Evolutionary conservation across 2,329 filamentous ascomycete genomes (phyloP).

Genomic region (Calonectria pauciramosa): DNA sequence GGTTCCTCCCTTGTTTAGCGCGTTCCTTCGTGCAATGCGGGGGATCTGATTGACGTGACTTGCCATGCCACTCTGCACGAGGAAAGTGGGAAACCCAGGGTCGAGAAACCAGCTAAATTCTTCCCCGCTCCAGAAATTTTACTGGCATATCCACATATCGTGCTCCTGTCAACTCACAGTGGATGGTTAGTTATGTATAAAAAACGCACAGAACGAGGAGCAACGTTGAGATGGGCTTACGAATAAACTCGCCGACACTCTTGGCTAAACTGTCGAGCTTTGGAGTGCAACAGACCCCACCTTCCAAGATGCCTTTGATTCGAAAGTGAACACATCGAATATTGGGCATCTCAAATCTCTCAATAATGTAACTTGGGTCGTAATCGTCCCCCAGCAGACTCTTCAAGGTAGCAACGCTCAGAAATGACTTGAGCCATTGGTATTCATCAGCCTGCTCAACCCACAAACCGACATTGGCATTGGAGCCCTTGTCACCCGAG

Average conservation of each 20-base stretch:
- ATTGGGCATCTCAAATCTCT: background rate
- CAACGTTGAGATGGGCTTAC: background rate
- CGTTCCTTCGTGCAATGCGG: background rate
- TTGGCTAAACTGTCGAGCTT: background rate
- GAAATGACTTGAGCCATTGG: background rate
- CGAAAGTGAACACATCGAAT: background rate
- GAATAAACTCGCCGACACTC: background rate
- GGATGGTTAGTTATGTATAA: background rate
- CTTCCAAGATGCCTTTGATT: background rate
- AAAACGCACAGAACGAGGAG: background rate
- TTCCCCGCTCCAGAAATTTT: background rate
- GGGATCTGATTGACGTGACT: slow-evolving; percentile 6
- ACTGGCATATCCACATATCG: background rate
- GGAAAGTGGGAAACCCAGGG: background rate
- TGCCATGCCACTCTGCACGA: background rate
- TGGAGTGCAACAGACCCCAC: background rate
- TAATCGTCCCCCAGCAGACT: background rate
- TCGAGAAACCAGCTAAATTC: background rate
- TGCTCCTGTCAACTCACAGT: background rate
- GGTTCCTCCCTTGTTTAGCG: background rate
- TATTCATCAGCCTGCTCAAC: background rate
- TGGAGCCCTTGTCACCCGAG: background rate
- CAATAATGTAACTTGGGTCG: background rate
- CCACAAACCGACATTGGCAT: background rate
- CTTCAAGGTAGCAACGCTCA: background rate